Evolutionary conservation across 306 rosid genomes (phyloP).

Genomic region (Carpinus fangiana): DNA sequence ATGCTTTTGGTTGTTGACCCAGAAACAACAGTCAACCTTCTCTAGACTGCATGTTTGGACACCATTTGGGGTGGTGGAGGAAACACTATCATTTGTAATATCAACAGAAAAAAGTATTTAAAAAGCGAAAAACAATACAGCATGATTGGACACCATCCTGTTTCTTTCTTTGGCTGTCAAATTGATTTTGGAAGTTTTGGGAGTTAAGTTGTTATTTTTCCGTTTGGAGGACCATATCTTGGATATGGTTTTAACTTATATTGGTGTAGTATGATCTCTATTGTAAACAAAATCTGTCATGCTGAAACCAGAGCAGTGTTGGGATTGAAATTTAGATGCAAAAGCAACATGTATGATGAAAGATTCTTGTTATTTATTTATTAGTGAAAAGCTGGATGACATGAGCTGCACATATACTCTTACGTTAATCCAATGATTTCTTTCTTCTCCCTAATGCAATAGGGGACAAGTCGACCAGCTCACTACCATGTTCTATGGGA

Average conservation of each 20-base stretch:
- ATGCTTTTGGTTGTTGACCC: not conserved
- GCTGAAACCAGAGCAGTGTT: not conserved
- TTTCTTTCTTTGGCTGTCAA: not conserved
- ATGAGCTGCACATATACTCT: not conserved
- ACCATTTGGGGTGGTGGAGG: not conserved
- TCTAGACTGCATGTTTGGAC: not conserved
- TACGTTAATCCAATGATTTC: not conserved
- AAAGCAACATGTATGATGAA: not conserved
- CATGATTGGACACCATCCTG: not conserved
- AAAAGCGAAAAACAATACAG: not conserved
- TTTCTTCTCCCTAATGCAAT: conserved; percentile 9
- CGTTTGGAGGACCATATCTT: not conserved
- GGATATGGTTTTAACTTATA: not conserved
- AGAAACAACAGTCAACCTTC: not conserved
- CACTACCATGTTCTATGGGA: conserved; percentile 96
- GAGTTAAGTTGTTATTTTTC: not conserved
- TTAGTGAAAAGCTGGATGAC: not conserved
- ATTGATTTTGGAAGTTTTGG: not conserved
- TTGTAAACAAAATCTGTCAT: not conserved
- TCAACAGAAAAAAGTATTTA: not conserved
- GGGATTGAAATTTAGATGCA: not conserved
- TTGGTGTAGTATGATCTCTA: not conserved
- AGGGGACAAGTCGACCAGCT: conserved; percentile 96
- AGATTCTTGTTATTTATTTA: not conserved
- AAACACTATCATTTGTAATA: not conserved